These are phyloP conservation scores for Penicillium rolfsii DNA, from an alignment of 2,329 filamentous ascomycete genomes.

Conservation along the genomic window DNA sequence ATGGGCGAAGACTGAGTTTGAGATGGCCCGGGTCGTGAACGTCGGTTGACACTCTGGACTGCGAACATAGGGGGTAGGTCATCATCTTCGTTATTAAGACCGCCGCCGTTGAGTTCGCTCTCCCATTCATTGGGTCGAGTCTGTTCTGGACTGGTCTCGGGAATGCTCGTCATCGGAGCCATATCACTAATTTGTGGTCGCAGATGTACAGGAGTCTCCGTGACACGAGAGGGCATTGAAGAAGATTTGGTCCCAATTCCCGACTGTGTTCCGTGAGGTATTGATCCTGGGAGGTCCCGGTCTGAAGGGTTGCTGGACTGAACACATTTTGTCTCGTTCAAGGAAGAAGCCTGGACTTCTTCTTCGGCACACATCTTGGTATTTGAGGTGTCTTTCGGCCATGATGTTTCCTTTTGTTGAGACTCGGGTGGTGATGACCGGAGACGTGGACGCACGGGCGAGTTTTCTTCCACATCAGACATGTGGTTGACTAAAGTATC, in stretches of 20 bases:
- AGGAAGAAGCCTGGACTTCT: constrained; percentile 7
- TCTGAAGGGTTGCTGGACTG: constrained; percentile 23
- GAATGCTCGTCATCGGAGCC: constrained; percentile 40
- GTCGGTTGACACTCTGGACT: constrained; percentile 19
- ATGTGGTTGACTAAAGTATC: constrained; percentile 12
- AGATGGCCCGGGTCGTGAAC: constrained; percentile 26
- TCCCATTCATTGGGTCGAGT: constrained; percentile 30
- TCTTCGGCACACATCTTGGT: neutral
- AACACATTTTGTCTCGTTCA: constrained; percentile 12
- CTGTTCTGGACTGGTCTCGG: constrained; percentile 43
- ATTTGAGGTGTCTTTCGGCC: constrained; percentile 8
- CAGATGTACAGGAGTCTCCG: constrained; percentile 44
- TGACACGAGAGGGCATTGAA: constrained; percentile 45
- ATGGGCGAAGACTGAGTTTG: constrained; percentile 30
- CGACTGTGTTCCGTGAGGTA: constrained; percentile 13
- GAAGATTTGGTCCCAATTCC: constrained; percentile 36
- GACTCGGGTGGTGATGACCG: constrained; percentile 33
- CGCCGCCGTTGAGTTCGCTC: constrained; percentile 30
- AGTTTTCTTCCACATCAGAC: constrained; percentile 19
- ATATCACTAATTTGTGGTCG: constrained; percentile 30
- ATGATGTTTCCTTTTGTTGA: constrained; percentile 19
- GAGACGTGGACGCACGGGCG: constrained; percentile 23
- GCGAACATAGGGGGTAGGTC: constrained; percentile 41
- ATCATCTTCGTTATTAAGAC: constrained; percentile 41
- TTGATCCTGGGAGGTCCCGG: constrained; percentile 9